Evolutionary conservation across 1,284 basidiomycete genomes (phyloP), one percentile per base, ranked within the genome.

Genomic region (Agaricales sp.): DNA sequence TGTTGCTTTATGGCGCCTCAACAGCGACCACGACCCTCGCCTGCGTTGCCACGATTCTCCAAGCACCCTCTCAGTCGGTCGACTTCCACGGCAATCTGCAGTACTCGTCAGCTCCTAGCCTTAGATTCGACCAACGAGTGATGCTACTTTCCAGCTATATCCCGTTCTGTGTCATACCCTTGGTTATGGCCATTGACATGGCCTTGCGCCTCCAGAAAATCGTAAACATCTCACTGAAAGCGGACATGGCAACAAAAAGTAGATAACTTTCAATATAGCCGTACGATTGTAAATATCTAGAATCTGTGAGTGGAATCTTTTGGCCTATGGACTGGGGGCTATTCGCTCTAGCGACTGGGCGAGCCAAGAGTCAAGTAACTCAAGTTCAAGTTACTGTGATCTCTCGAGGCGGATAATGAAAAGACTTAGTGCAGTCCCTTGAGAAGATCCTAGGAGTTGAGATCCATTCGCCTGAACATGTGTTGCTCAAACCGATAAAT

Each of bases 1-100:
- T 93, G 3, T 67, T 87, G 3, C 62, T 82, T 24, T 93, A 92
- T 61, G 87, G 74, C 21, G 84, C 87, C 0, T 87, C 85, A 0
- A 84, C 87, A 0, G 71, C 78, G 0, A 92, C 87, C 0, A 90
- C 88, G 0, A 82, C 83, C 1, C 62, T 89, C 14, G 78, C 90
- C 0, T 88, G 84, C 57, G 61, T 92, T 46, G 63, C 73, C 2
- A 69, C 77, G 21, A 61, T 92, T 38, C 59, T 88, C 20, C 59
- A 67, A 8, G 70, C 70, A 2, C 74, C 75, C 0, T 64, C 67
- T 2, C 59, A 62, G 21, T 67, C 70, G 0, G 50, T 70, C 12
- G 62, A 59, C 6, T 52, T 62, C 2, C 30, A 11, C 8, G 30
- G 11, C 8, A 35, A 35, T n/a, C n/a, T 35, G 30, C 30, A 35